These are phyloP conservation scores for Ophiosphaerella narmari DNA, from an alignment of 2,329 filamentous ascomycete genomes.

Conservation along the genomic window DNA sequence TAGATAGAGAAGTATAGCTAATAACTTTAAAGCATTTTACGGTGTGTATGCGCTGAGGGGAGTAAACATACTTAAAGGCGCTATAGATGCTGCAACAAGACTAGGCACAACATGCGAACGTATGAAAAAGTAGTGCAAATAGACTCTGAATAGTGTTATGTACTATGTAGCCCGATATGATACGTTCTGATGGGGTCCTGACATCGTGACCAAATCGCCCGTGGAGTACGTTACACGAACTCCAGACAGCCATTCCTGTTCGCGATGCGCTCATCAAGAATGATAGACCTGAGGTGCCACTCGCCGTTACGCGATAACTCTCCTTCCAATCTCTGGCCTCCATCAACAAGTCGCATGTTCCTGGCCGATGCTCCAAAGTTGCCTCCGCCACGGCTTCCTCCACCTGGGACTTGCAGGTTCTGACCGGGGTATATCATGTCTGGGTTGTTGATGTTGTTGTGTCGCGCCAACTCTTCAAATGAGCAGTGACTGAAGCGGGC, in stretches of 20 bases:
- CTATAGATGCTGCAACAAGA: too few relatives aligned
- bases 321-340: conserved; percentile 27
- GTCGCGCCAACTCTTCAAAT: conserved; percentile 28
- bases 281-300: conserved; percentile 25
- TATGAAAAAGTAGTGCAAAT: too few relatives aligned
- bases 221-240: conserved; percentile 10
- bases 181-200: too few relatives aligned
- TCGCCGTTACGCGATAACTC: conserved; percentile 21
- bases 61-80: too few relatives aligned
- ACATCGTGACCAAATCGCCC: too few relatives aligned
- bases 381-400: conserved; percentile 21
- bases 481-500: conserved; percentile 27
- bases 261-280: conserved; percentile 31
- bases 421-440: conserved; percentile 37
- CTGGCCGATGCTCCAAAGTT: conserved; percentile 29
- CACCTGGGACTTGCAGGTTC: conserved; percentile 28
- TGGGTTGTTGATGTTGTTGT: conserved; percentile 32
- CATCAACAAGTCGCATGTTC: conserved; percentile 25
- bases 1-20: too few relatives aligned
- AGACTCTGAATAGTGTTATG: too few relatives aligned
- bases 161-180: too few relatives aligned
- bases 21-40: too few relatives aligned
- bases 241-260: conserved; percentile 30
- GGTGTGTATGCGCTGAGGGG: too few relatives aligned
- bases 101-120: too few relatives aligned